Conservation (phyloP, 768 basidiomycete species). For the Agaricus bisporus region DNA sequence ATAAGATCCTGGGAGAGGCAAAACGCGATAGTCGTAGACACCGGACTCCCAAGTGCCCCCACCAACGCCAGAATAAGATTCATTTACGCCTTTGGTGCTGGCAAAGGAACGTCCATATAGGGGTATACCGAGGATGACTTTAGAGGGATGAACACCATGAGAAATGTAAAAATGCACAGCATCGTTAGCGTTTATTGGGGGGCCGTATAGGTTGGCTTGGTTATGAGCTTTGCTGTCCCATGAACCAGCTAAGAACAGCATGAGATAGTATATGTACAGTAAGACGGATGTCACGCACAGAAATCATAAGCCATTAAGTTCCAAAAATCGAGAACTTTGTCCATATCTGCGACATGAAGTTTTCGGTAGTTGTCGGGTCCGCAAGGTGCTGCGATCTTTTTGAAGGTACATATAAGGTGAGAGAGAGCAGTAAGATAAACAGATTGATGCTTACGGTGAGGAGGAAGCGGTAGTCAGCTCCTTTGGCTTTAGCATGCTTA, state of each 20-base stretch:
- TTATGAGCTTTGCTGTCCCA: slow-evolving; percentile 71
- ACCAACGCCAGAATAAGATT: slow-evolving; percentile 76
- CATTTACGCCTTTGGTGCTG: slow-evolving; percentile 77
- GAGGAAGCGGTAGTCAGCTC: slow-evolving; percentile 56
- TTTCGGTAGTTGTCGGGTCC: slow-evolving; percentile 83
- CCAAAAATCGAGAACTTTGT: slow-evolving; percentile 88
- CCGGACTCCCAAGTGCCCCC: slow-evolving; percentile 88
- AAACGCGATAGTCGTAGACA: slow-evolving; percentile 87
- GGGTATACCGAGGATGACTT: slow-evolving; percentile 88
- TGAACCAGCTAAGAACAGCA: slow-evolving; percentile 50
- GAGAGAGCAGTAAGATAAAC: not conserved
- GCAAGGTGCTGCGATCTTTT: slow-evolving; percentile 87
- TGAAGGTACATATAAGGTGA: not conserved
- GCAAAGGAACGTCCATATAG: slow-evolving; percentile 91
- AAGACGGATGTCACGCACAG: slow-evolving; percentile 32
- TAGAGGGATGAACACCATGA: slow-evolving; percentile 68
- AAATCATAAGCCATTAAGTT: slow-evolving; percentile 96
- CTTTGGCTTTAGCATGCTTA: slow-evolving; percentile 53
- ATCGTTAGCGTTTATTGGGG: slow-evolving; percentile 53
- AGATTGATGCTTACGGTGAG: slow-evolving; percentile 54
- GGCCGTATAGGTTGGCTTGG: slow-evolving; percentile 81
- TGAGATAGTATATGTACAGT: not conserved
- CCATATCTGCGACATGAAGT: slow-evolving; percentile 79
- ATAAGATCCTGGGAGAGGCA: slow-evolving; percentile 72
- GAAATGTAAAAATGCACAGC: slow-evolving; percentile 66